Base-by-base conservation (phyloP, 306 rosid species). In the Vigna angularis region DNA sequence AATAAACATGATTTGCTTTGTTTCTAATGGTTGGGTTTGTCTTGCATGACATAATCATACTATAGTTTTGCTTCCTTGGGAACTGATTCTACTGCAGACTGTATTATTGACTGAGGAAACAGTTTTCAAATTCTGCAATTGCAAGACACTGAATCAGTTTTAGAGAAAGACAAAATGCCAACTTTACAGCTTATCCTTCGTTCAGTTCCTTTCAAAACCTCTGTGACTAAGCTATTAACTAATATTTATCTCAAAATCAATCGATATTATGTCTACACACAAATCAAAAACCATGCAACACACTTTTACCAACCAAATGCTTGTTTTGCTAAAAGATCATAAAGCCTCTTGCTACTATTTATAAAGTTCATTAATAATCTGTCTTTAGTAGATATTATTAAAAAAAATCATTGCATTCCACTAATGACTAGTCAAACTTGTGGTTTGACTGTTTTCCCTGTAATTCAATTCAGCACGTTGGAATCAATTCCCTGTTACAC, bases 11-110 rank as follows among this genome's bases (percentile, higher is more conserved):
- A 51, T 62, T 51, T 78, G 51, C 38, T 58, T 57, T 9, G 18
- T 22, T 58, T 67, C 69, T 72, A 6, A 63, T 81, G 83, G 73
- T 62, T 82, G 49, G 53, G 73, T 52, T 78, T 76, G 85, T 84
- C 78, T 69, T 14, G 26, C 16, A 52, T 42, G 28, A 65, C 53
- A 71, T 59, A 36, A 77, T 73, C 75, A 72, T 17, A 56, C 66
- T 36, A 63, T 44, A 70, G 74, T 58, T 65, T 51, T 83, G 65
- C 30, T 38, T 76, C 76, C 66, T 84, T 72, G 88, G 88, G 72
- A 84, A 79, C 66, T 73, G 87, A 71, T 68, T 38, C 38, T 64
- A 79, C 82, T 36, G 9, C 13, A 30, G 16, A 45, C 51, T 48
- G 47, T 38, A 58, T 53, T 61, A 76, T 66, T 58, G 70, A 84